Conservation (phyloP, 345 rosid species). For the Rhodomyrtus tomentosa region DNA sequence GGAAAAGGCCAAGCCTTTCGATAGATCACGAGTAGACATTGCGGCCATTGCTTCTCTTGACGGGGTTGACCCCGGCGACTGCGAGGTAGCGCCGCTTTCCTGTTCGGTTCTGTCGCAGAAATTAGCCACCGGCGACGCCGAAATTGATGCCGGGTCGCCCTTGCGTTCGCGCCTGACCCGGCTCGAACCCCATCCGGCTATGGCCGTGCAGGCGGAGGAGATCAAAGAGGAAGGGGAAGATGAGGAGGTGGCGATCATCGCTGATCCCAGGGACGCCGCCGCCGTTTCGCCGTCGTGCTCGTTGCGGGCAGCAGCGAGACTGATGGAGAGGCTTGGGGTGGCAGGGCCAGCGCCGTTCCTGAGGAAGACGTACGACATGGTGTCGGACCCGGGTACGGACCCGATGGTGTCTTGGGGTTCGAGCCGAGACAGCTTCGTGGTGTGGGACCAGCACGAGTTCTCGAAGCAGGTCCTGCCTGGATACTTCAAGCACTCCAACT, state of each 20-base stretch:
- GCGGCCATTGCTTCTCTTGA: background rate
- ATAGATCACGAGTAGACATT: background rate
- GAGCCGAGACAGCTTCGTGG: constrained; percentile 32
- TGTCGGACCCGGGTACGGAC: constrained; percentile 37
- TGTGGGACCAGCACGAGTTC: constrained; percentile 37
- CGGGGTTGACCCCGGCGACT: background rate
- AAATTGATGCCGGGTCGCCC: background rate
- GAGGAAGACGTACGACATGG: constrained; percentile 39
- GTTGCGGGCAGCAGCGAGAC: constrained; percentile 1
- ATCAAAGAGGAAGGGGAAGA: background rate
- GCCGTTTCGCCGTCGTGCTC: background rate
- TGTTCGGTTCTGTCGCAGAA: background rate
- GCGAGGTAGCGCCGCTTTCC: background rate
- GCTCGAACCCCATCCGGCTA: background rate
- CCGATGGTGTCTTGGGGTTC: constrained; percentile 34
- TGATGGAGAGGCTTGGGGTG: constrained; percentile 41
- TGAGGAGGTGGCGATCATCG: background rate
- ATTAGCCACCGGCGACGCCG: background rate
- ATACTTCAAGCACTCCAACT: constrained; percentile 62
- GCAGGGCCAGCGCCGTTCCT: constrained; percentile 39
- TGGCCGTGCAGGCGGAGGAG: background rate
- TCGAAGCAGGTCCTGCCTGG: constrained; percentile 35
- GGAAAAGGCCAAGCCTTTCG: background rate
- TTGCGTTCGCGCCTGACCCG: background rate
- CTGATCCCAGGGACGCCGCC: background rate